Base-by-base conservation (phyloP, 2,329 filamentous ascomycete genomes). In the Mollisiaceae sp. region DNA sequence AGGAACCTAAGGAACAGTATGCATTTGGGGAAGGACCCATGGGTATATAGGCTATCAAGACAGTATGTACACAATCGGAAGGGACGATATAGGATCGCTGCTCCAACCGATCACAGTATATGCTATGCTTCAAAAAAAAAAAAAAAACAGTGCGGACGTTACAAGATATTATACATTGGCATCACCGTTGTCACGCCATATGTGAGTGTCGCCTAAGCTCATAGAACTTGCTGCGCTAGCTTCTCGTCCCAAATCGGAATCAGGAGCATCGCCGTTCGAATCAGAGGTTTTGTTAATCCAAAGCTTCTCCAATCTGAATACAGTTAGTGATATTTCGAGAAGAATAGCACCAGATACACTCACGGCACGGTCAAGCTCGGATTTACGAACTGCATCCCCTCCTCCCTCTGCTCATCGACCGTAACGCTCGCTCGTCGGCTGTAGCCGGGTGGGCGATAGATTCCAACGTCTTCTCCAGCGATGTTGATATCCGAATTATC, bases 331-430 rank as follows among this genome's bases (percentile, higher is more conserved):
- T 6, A 14, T 8, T 38, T 2, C 18, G 8, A 12, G 18, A 8
- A 39, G 2, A 15, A 39, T 15, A 38, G 4, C 41, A 47, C 14
- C 4, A 11, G 6, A 20, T 24, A 24, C 41, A 85, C 87, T 82
- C 82, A 90, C 82, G 89, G 89, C 38, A 82, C 79, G 4, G 89
- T 81, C 12, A 96, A 79, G 75, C 87, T 94, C 1, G 92, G 92
- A 71, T 94, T 95, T 58, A 93, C 81, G 77, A 93, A 96, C 57
- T 81, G 82, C 76, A 89, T 75, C 0, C 89, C 91, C 73, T 85
- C 86, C 74, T 94, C 91, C 66, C 86, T 84, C 65, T 86, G 83
- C 77, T 94, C 91, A 70, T 94, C 91, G 35, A 93, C 75, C 0
- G 90, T 93, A 70, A 86, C 89, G 43, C 72, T 73, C 58, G 65